Evolutionary conservation across 1,139 yeast species (phyloP), one percentile per base, ranked within the genome.

Genomic region (Kodamaea plutei): DNA sequence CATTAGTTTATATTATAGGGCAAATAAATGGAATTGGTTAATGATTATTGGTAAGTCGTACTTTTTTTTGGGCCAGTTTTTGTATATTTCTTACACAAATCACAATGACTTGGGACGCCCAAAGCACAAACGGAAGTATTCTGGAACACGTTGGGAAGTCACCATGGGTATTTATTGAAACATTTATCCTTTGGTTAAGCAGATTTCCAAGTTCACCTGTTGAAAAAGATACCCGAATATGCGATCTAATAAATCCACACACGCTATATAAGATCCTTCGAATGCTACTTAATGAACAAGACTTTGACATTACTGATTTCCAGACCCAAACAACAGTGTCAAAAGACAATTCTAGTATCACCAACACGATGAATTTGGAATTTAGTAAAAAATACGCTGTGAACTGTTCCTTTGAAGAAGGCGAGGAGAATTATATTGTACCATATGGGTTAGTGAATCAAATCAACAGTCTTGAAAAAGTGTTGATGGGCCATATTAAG

Each of bases 161-260:
- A 7, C 20, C 7, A 9, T 17, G 20, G 20, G 9, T 17, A 7
- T 42, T 51, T 18, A 40, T 47, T 1, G 39, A 36, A 14, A 39
- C 58, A 1, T 35, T 48, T 0, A 45, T 54, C n/a, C 45, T 40
- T 18, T 56, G 61, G 61, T 37, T 56, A 4, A 44, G 52, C 2
- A 50, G 47, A 27, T 47, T 57, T 21, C 56, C 56, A 2, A 33
- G 34, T 8, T 43, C 48, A 14, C 54, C 58, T 2, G 20, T 52
- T 3, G 7, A 25, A 1, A 22, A 40, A 1, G 35, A 30, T 7
- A 28, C 44, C 2, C 23, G 34, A 2, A 28, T 42, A 4, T 16
- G 34, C 3, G 50, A 45, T 23, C 29, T 46, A 19, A 25, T 42
- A 6, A 31, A 39, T 19, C 55, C 58, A 5, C 12, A 11, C 3